Evolutionary conservation across 2,329 filamentous ascomycete genomes (phyloP), one percentile per base, ranked within the genome.

Genomic region (Trichoderma sp.): DNA sequence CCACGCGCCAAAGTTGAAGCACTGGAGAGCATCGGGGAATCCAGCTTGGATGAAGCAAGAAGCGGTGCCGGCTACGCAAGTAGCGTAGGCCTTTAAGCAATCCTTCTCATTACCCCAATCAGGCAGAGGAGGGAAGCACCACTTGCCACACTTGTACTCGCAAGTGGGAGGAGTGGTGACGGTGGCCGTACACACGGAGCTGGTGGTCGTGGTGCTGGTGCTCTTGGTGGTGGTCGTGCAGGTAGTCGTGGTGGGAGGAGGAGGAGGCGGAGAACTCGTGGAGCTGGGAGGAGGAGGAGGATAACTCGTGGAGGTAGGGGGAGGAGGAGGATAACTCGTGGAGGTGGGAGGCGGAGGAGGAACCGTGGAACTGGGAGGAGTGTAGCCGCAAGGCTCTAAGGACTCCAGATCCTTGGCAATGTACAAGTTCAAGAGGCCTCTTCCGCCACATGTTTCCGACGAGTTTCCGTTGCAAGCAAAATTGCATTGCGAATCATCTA

Each of bases 111-210:
- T 81, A 53, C 78, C 77, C 80, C 84, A 89, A 74, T 84, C 79
- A 28, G 86, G 86, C 14, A 89, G 77, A 15, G 85, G 82, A 60
- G 81, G 82, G 47, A 83, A 83, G 76, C 86, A 88, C 86, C 87
- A 89, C 73, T 82, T 84, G 62, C 87, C 87, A 74, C 84, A 85
- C 74, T 84, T 81, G 79, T 87, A 89, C 77, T 89, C 87, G 78
- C 87, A 89, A 34, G 79, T 81, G 62, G 85, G 79, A 11, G 85
- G 83, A 28, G 83, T 77, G 12, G 83, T 81, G 28, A 80, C 78
- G 28, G 85, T 87, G 62, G 82, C 79, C 11, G 84, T 86, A 79
- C 87, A 89, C 67, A 86, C 77, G n/a, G 82, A 76, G 51, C 79
- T 78, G 32, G 77, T 79, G 18, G 82, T 82, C 8, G 30, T 83